A percentile compares a stretch with the other conserved stretches of the same genome.
These are phyloP conservation scores for Pichia cabralensis DNA, from an alignment of 805 yeast species.

Conservation along the genomic window DNA sequence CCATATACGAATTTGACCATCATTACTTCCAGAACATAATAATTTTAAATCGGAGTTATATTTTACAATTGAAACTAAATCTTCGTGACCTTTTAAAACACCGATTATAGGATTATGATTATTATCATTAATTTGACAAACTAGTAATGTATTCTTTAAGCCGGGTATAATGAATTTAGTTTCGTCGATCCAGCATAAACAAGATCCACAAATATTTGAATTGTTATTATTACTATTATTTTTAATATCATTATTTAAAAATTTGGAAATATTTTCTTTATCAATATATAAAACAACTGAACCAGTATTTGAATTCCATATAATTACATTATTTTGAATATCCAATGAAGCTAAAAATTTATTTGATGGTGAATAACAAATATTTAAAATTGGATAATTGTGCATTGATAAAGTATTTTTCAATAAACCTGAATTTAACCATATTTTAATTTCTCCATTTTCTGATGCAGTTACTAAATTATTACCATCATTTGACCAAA, in stretches of 20 bases:
- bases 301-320: slow-evolving; percentile 62
- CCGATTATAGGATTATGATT: slow-evolving; percentile 37
- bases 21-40: slow-evolving; percentile 72
- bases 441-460: slow-evolving; percentile 68
- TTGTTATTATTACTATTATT: slow-evolving; percentile 1
- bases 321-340: slow-evolving; percentile 36
- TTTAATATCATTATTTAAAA: not conserved
- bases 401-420: slow-evolving; percentile 46
- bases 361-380: slow-evolving; percentile 53
- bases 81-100: slow-evolving; percentile 53
- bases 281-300: slow-evolving; percentile 39
- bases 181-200: slow-evolving; percentile 66
- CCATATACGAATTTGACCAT: slow-evolving; percentile 67
- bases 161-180: slow-evolving; percentile 66
- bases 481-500: slow-evolving; percentile 63
- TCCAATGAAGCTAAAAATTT: slow-evolving; percentile 52
- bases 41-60: slow-evolving; percentile 44
- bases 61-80: slow-evolving; percentile 42
- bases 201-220: slow-evolving; percentile 30
- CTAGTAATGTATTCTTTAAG: slow-evolving; percentile 39
- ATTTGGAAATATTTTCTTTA: slow-evolving; percentile 4
- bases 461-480: slow-evolving; percentile 52
- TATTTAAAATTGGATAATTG: slow-evolving; percentile 40
- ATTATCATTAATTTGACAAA: slow-evolving; percentile 36
- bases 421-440: slow-evolving; percentile 59